Evolutionary conservation across 345 rosid genomes (phyloP).

Genomic region (Linum trigynum): DNA sequence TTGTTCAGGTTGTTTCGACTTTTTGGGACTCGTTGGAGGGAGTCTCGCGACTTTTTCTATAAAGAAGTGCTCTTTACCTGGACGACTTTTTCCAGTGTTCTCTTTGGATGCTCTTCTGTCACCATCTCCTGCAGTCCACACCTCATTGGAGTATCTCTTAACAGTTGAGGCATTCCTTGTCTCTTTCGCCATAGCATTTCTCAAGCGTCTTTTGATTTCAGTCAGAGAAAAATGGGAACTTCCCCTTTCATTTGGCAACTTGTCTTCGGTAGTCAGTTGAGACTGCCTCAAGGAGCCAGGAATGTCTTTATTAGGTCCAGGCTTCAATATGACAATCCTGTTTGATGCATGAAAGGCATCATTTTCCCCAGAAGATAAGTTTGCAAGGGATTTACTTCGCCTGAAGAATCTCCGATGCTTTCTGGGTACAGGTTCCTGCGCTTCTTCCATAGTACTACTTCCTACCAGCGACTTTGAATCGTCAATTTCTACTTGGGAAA

Average conservation of each 20-base stretch:
- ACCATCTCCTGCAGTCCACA: slow-evolving; percentile 12
- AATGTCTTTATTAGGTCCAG: slow-evolving; percentile 37
- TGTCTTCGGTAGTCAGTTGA: slow-evolving; percentile 27
- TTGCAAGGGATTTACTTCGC: slow-evolving; percentile 43
- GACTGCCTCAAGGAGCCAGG: slow-evolving; percentile 18
- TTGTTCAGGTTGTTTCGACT: slow-evolving; percentile 28
- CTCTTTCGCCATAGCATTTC: slow-evolving; percentile 71
- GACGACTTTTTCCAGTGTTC: slow-evolving; percentile 39
- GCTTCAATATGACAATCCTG: slow-evolving; percentile 73
- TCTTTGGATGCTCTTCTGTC: slow-evolving; percentile 30
- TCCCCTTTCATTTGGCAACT: slow-evolving; percentile 35
- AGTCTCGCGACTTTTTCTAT: slow-evolving; percentile 64
- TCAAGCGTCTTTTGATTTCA: slow-evolving; percentile 78
- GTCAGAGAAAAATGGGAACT: slow-evolving; percentile 52
- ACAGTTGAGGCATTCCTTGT: slow-evolving; percentile 27
- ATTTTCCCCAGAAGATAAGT: slow-evolving; percentile 24
- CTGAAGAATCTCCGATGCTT: slow-evolving; percentile 59
- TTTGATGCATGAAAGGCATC: slow-evolving; percentile 42
- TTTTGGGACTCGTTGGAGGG: slow-evolving; percentile 31
- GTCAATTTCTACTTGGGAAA: slow-evolving; percentile 34
- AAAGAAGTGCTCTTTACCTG: slow-evolving; percentile 80
- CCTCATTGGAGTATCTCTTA: slow-evolving; percentile 23
- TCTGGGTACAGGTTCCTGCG: slow-evolving; percentile 32
- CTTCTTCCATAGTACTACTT: slow-evolving; percentile 34
- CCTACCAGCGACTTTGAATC: slow-evolving; percentile 26